phyloP scores from a whole-genome alignment of 2,329 filamentous ascomycete species.

The Cryphonectria radicalis region DNA sequence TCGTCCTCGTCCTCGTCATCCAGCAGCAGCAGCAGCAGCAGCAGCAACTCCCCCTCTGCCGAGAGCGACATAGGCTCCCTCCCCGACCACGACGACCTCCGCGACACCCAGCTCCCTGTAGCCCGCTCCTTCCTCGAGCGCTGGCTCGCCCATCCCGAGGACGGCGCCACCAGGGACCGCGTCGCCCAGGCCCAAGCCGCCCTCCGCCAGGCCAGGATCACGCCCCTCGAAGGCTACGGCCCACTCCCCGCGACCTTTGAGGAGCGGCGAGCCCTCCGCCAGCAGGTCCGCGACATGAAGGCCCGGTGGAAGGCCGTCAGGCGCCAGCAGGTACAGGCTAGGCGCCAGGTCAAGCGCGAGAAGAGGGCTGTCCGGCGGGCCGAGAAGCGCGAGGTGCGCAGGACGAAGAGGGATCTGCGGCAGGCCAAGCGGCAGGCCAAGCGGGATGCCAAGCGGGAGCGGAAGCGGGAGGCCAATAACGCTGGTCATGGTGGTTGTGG shows the following conservation, averaged over 20 bases:
- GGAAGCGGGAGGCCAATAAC: slow-evolving; percentile 32
- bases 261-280: slow-evolving; percentile 40
- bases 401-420: slow-evolving; percentile 38
- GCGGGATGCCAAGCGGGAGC: slow-evolving; percentile 38
- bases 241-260: slow-evolving; percentile 26
- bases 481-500: background rate
- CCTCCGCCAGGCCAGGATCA: slow-evolving; percentile 46
- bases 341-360: slow-evolving; percentile 39
- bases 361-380: slow-evolving; percentile 39
- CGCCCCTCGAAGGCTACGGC: background rate
- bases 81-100: slow-evolving; percentile 56
- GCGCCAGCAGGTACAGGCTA: slow-evolving; percentile 40
- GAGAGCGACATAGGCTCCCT: slow-evolving; percentile 56
- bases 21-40: slow-evolving; percentile 43
- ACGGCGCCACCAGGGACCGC: slow-evolving; percentile 51
- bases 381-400: slow-evolving; percentile 37
- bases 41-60: slow-evolving; percentile 41
- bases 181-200: slow-evolving; percentile 48
- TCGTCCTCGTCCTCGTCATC: slow-evolving; percentile 33
- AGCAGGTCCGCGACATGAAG: slow-evolving; percentile 51
- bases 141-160: slow-evolving; percentile 56
- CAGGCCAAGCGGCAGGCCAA: slow-evolving; percentile 37
- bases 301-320: slow-evolving; percentile 49
- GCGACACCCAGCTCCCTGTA: slow-evolving; percentile 52
- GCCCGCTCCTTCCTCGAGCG: slow-evolving; percentile 48